These are phyloP conservation scores for Calonectria fujianensis DNA, from an alignment of 2,329 filamentous ascomycete genomes.

Conservation along the genomic window DNA sequence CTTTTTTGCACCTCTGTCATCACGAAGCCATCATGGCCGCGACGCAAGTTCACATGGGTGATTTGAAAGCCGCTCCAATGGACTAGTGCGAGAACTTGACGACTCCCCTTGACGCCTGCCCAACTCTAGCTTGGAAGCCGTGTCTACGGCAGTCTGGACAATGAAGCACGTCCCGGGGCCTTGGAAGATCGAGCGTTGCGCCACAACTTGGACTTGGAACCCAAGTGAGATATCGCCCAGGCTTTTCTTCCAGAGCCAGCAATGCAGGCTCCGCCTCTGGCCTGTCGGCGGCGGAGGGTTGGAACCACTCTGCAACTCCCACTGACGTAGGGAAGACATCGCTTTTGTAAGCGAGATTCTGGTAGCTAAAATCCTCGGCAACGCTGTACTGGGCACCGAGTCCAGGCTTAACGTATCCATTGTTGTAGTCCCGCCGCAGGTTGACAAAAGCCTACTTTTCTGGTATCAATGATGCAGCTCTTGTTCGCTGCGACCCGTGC, in stretches of 20 bases:
- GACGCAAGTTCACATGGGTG: neutral
- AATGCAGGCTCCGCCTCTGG: neutral
- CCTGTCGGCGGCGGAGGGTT: neutral
- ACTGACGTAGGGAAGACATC: neutral
- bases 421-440: neutral
- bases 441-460: neutral
- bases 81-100: neutral
- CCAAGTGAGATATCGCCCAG: neutral
- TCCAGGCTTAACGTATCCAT: neutral
- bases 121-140: neutral
- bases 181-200: neutral
- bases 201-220: neutral
- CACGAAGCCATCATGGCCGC: conserved; percentile 1
- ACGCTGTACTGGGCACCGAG: neutral
- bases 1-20: neutral
- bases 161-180: neutral
- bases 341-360: neutral
- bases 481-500: neutral
- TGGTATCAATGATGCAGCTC: neutral
- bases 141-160: neutral
- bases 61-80: neutral
- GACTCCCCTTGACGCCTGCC: neutral
- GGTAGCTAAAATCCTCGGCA: neutral
- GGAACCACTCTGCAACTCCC: neutral
- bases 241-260: neutral